phyloP scores from a whole-genome alignment of 106 monocot genomes.

The Chionographis japonica region DNA sequence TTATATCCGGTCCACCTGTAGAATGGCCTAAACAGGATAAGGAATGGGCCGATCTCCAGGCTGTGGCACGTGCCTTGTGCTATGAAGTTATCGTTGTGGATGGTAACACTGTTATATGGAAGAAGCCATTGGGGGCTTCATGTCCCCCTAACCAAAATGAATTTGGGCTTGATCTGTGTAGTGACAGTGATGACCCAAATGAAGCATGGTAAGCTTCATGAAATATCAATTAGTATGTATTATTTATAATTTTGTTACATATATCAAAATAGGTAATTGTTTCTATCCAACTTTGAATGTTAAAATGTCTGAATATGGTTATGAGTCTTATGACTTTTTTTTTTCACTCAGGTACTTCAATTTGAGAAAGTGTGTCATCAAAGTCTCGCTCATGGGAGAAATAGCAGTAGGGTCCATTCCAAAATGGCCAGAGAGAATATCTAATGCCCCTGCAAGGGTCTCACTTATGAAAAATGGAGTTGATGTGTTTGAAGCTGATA shows the following conservation, averaged over 20 bases:
- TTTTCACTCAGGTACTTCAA: conserved; percentile 63
- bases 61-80: conserved; percentile 59
- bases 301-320: no score
- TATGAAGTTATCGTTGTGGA: conserved; percentile 88
- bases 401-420: conserved; percentile 49
- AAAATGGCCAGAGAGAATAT: conserved; percentile 77
- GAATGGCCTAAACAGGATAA: conserved; percentile 89
- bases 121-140: conserved; percentile 52
- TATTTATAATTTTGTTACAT: not conserved
- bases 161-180: conserved; percentile 54
- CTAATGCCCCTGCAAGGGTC: conserved; percentile 46
- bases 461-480: conserved; percentile 56
- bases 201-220: conserved; percentile 66
- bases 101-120: conserved; percentile 90
- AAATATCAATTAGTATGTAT: not conserved
- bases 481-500: conserved; percentile 75
- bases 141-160: conserved; percentile 62
- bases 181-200: conserved; percentile 59
- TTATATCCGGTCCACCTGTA: conserved; percentile 98
- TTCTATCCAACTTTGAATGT: not conserved
- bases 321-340: not conserved
- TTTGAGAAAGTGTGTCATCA: conserved; percentile 69
- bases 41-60: conserved; percentile 89
- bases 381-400: conserved; percentile 20
- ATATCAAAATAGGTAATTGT: not conserved